These are phyloP conservation scores for Lanmaoa rubissima DNA, from an alignment of 768 basidiomycete species.

Conservation along the genomic window DNA sequence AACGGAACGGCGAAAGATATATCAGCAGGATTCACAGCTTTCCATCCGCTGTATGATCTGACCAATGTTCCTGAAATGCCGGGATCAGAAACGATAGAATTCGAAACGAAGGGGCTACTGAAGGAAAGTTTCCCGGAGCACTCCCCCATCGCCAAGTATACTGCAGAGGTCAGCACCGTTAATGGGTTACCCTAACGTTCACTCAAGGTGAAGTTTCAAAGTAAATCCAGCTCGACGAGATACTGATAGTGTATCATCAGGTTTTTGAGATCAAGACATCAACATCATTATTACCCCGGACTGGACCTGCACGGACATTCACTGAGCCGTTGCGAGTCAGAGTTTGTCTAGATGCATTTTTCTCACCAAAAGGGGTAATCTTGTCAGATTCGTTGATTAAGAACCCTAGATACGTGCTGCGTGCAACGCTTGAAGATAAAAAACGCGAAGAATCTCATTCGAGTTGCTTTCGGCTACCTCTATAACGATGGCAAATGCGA, in stretches of 20 bases:
- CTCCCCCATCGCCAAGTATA: too few species aligned
- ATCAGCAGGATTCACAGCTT: slow-evolving; percentile 7
- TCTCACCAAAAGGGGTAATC: too few species aligned
- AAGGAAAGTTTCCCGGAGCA: too few species aligned
- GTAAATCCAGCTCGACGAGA: too few species aligned
- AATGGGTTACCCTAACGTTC: not conserved
- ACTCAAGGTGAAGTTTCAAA: not conserved
- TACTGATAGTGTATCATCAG: too few species aligned
- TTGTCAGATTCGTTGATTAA: too few species aligned
- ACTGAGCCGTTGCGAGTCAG: not conserved
- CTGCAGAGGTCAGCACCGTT: not conserved
- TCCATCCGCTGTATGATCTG: not conserved
- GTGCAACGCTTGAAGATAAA: too few species aligned
- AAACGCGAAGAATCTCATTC: not conserved
- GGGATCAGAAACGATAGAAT: not conserved
- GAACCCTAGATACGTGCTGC: too few species aligned
- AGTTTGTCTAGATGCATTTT: not conserved
- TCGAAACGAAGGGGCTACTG: too few species aligned
- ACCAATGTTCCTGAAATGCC: not conserved
- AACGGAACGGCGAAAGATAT: not conserved
- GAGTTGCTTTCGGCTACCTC: not conserved
- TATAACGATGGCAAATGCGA: not conserved
- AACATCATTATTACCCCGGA: not conserved
- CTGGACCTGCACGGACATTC: not conserved
- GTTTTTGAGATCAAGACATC: too few species aligned